Base-by-base conservation (phyloP, 257 asterid genomes). In the Solanum sparsipilum region DNA sequence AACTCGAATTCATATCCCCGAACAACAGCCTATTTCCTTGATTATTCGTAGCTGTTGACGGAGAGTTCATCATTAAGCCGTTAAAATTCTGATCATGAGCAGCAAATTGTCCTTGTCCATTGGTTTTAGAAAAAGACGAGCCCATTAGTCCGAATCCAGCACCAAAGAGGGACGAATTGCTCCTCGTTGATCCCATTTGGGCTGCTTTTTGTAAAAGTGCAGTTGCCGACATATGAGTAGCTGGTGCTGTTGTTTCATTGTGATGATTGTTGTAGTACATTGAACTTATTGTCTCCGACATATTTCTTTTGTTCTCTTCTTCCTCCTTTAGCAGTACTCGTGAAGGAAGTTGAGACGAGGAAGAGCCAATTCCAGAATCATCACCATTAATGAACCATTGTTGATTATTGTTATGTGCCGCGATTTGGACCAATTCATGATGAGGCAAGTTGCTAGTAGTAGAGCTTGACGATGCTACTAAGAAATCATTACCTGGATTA, bases 161-260 rank as follows among this genome's bases (percentile, higher is more conserved):
- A 32, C 88, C 88, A 39, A 86, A 86, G 4, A 86, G 48, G 25
- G 84, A 48, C 3, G 88, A 86, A 23, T 84, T 84, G 88, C 88
- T 88, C 82, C 83, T 84, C 5, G 88, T 88, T 84, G 90, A 86
- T 72, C 90, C 90, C 76, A 88, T 84, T 35, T 84, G 88, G 18
- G 90, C 88, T 35, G 88, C 90, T 41, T 84, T 88, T 72, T 88
- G 90, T 44, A 88, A 83, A 72, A 88, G 87, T 31, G 90, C 90
- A 29, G 90, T 88, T n/a, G 90, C 88, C 9, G 88, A 88, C 79
- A 75, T 88, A 31, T 72, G 76, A 25, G 68, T 11, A 10, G 65
- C 63, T 35, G 85, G 9, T 31, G 84, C 2, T 74, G 90, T 9
- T 63, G 76, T 9, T 60, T 52, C 84, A 29, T 23, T 68, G 11